These are phyloP conservation scores for Phytophthora megakarya DNA, from an alignment of 352 stramenopile genomes.

Conservation along the genomic window DNA sequence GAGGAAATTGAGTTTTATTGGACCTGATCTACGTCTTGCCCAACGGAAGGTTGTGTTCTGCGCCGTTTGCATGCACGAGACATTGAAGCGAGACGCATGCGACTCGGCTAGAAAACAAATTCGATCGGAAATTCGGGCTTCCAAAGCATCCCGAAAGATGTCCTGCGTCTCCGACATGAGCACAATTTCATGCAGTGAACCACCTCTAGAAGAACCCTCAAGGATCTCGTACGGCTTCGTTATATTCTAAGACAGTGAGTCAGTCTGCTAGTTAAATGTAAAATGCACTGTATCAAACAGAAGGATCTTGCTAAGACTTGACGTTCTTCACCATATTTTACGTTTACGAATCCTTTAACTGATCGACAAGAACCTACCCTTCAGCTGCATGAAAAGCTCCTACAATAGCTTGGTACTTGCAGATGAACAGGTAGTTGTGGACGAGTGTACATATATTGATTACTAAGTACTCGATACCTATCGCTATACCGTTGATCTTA, in stretches of 20 bases:
- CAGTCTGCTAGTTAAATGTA: background rate
- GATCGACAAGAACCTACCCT: background rate
- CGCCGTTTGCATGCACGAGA: slow-evolving; percentile 23
- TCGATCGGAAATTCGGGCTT: slow-evolving; percentile 9
- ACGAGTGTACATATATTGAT: too few species aligned
- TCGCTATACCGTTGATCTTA: slow-evolving; percentile 24
- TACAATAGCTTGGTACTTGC: too few species aligned
- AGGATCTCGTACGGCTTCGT: slow-evolving; percentile 27
- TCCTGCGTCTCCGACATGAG: slow-evolving; percentile 24
- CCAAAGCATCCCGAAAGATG: slow-evolving; percentile 4
- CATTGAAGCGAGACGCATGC: slow-evolving; percentile 8
- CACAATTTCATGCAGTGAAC: slow-evolving; percentile 14
- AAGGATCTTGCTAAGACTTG: background rate
- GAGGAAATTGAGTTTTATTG: slow-evolving; percentile 32
- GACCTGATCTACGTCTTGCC: slow-evolving; percentile 10
- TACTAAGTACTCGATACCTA: background rate
- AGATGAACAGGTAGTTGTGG: too few species aligned
- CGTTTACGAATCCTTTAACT: too few species aligned
- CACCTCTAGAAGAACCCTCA: background rate
- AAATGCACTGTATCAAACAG: background rate
- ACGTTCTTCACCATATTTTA: background rate
- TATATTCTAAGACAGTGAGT: slow-evolving; percentile 18
- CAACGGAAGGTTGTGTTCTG: slow-evolving; percentile 39
- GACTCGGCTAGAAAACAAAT: slow-evolving; percentile 18
- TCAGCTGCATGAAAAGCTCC: background rate